Evolutionary conservation across 225 moss, liverwort and hornwort species (phyloP), one percentile per base, ranked within the genome.

Genomic region (Bryoerythrophyllum caledonicum): DNA sequence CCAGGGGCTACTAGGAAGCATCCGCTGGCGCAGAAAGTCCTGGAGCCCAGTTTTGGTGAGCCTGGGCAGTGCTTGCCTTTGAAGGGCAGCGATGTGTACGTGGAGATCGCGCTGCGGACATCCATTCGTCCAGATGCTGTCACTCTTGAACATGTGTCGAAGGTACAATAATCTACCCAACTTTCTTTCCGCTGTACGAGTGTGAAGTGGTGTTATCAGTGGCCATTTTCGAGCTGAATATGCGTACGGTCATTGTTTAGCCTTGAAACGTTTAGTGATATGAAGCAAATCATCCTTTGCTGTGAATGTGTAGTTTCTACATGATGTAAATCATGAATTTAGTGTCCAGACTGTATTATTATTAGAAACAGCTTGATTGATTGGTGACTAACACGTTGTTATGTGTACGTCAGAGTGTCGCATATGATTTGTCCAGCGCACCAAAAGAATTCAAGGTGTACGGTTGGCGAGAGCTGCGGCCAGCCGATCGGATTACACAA

Each of bases 61-160:
- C 97, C 97, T 19, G 97, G 97, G 15, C 90, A 93, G 76, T 97
- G 97, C 79, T 70, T 97, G 37, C 97, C 97, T 69, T 72, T 97
- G 8, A 94, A 93, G 74, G 97, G 94, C n/a, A 84, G 82, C 62
- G 83, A 91, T 67, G 97, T 93, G 9, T 91, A 84, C 78, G 90
- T 94, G 32, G 94, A 94, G 23, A 91, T 97, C 65, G 79, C 94
- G 37, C 79, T 97, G 56, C 87, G 97, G 76, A 94, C 94, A 27
- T 77, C 90, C 64, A 93, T 94, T 26, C 80, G 66, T 59, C 92
- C 93, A 24, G 89, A 94, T 73, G 87, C 97, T 14, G 60, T 97
- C 52, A 92, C 94, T 65, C 85, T 97, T 27, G 97, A 97, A 80
- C 97, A 97, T 79, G 92, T 97, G 23, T 85, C 93, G 13, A 90